Percentiles rank a stretch among this genome's conserved stretches.
Conservation (phyloP, 805 yeast species). For the Starmerella asiatica region DNA sequence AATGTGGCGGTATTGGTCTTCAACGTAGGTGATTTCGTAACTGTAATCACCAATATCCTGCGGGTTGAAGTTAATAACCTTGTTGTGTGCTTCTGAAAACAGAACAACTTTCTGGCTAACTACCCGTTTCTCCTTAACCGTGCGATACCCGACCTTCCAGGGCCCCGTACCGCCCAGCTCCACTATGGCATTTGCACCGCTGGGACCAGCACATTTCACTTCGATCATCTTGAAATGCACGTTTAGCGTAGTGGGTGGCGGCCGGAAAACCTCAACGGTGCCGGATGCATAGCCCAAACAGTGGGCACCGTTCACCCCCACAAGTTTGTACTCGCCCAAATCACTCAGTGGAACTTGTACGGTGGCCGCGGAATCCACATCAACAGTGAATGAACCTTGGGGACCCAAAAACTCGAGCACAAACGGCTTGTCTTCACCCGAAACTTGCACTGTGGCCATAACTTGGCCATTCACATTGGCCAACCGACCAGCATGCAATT, state of each 20-base stretch:
- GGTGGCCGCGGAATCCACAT: not conserved
- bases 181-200: conserved; percentile 67
- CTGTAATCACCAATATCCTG: conserved; percentile 67
- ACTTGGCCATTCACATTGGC: conserved; percentile 2
- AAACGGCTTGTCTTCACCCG: conserved; percentile 36
- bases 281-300: conserved; percentile 60
- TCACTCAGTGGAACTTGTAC: conserved; percentile 9
- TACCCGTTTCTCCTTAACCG: conserved; percentile 30
- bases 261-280: conserved; percentile 41
- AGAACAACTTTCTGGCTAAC: conserved; percentile 6
- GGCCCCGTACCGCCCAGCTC: conserved; percentile 69
- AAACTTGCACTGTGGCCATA: conserved; percentile 10
- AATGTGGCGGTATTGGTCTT: conserved; percentile 30
- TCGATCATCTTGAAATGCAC: conserved; percentile 43
- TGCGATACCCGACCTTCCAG: conserved; percentile 50
- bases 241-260: conserved; percentile 39
- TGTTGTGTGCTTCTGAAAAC: conserved; percentile 21
- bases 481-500: not conserved
- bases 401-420: conserved; percentile 23
- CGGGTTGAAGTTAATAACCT: conserved; percentile 55
- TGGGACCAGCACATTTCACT: conserved; percentile 85
- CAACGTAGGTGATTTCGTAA: conserved; percentile 59
- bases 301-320: conserved; percentile 40
- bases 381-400: conserved; percentile 1
- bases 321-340: conserved; percentile 56